phyloP scores from a whole-genome alignment of 768 basidiomycete genomes.

The Boletus reticulatus region DNA sequence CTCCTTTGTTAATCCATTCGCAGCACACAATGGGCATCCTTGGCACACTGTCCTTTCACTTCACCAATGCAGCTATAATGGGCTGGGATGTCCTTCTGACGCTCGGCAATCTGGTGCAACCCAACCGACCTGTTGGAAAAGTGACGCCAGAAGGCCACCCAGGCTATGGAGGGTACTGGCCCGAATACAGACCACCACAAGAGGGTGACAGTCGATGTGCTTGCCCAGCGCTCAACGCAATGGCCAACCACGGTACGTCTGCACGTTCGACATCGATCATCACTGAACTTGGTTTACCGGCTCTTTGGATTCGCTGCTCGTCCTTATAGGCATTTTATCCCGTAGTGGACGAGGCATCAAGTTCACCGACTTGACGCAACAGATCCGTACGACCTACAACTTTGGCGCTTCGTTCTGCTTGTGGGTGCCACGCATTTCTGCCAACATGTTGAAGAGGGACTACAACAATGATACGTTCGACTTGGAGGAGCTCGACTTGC shows the following conservation, averaged over 20 bases:
- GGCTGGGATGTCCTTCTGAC: constrained; percentile 22
- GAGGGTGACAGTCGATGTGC: constrained; percentile 68
- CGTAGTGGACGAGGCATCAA: constrained; percentile 70
- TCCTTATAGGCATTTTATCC: constrained; percentile 40
- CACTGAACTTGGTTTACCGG: background rate
- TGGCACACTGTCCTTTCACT: constrained; percentile 1
- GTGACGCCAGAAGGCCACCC: constrained; percentile 55
- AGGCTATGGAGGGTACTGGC: constrained; percentile 68
- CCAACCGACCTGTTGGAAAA: constrained; percentile 39
- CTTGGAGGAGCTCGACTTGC: constrained; percentile 63
- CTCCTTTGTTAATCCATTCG: background rate
- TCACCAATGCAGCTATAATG: constrained; percentile 10
- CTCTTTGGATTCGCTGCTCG: background rate
- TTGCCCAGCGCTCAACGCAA: constrained; percentile 74
- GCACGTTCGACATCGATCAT: no score
- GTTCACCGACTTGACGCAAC: constrained; percentile 46
- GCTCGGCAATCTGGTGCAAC: constrained; percentile 17
- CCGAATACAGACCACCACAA: constrained; percentile 55
- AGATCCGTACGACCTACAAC: constrained; percentile 61
- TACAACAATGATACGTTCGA: constrained; percentile 61
- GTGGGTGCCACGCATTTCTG: constrained; percentile 62
- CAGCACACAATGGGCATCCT: constrained; percentile 14
- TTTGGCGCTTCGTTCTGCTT: constrained; percentile 65
- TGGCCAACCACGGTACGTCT: constrained; percentile 78
- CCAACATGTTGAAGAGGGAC: constrained; percentile 52